Percentiles rank a stretch among this genome's conserved stretches.
Evolutionary conservation across 2,329 filamentous ascomycete genomes (phyloP).

Genomic region (Thelonectria discophora): DNA sequence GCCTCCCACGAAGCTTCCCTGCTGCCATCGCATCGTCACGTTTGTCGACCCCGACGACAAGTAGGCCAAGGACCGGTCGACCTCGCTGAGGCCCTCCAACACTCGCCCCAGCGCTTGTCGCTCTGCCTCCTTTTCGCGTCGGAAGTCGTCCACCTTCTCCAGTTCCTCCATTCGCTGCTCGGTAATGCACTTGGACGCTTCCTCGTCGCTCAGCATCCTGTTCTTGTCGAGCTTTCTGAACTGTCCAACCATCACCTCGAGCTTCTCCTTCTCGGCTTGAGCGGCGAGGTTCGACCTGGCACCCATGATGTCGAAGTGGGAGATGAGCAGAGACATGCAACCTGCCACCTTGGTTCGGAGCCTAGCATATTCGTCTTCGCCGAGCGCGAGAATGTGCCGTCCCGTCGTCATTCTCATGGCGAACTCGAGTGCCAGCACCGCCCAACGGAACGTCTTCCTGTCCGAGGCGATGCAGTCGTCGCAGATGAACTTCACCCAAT

Average conservation of each 20-base stretch:
- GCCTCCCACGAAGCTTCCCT: slow-evolving; percentile 96
- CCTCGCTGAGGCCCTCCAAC: slow-evolving; percentile 92
- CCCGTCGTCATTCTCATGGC: slow-evolving; percentile 97
- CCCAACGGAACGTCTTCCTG: slow-evolving; percentile 96
- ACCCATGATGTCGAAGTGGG: slow-evolving; percentile 99
- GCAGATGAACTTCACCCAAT: slow-evolving; percentile 98
- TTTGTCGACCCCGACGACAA: slow-evolving; percentile 95
- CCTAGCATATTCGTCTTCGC: slow-evolving; percentile 84
- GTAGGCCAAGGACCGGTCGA: slow-evolving; percentile 92
- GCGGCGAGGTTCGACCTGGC: slow-evolving; percentile 92
- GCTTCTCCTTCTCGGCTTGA: slow-evolving; percentile 88
- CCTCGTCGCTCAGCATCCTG: slow-evolving; percentile 79
- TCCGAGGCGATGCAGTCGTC: slow-evolving; percentile 96
- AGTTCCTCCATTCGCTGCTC: slow-evolving; percentile 80
- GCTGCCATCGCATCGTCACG: slow-evolving; percentile 95
- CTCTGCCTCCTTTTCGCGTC: slow-evolving; percentile 83
- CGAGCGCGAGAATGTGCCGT: slow-evolving; percentile 89
- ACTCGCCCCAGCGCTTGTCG: slow-evolving; percentile 89
- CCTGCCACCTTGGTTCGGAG: slow-evolving; percentile 90
- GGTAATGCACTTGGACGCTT: slow-evolving; percentile 78
- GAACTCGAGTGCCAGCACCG: slow-evolving; percentile 93
- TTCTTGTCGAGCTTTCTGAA: slow-evolving; percentile 82
- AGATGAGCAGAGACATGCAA: slow-evolving; percentile 97
- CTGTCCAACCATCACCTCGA: slow-evolving; percentile 81
- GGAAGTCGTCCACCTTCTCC: slow-evolving; percentile 77